Base-by-base conservation (phyloP, 176 grass and related monocot species). In the Phoenix roebelenii region DNA sequence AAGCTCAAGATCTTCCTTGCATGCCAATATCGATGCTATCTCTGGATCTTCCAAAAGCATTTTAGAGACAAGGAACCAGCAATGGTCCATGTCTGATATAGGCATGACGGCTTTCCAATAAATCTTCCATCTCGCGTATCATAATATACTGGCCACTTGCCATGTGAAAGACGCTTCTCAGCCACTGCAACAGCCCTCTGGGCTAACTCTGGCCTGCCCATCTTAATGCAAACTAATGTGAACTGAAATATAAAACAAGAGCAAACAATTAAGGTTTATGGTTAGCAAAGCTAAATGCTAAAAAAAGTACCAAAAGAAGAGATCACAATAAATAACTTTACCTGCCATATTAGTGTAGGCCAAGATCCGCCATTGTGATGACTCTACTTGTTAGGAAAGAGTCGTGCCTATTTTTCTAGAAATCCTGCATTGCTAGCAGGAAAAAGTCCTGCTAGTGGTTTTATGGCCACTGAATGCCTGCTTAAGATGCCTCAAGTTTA, bases 271-370 rank as follows among this genome's bases (percentile, higher is more conserved):
- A 44, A 44, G 32, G 16, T 28, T 4, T 16, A 54, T 67, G 59
- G 18, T 49, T 67, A 58, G 4, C 16, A 67, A 28, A 14, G 35
- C 35, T 44, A 44, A 44, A 44, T 44, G 10, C 35, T 44, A 44
- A 44, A 44, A 2, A 44, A 2, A 44, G 35, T 3, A 26, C 28
- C 66, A 48, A n/a, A 22, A 58, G 4, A 63, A 48, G 4, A 52
- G 54, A 57, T 64, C 29, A 18, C 51, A 54, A 44, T 67, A 59
- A n/a, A 51, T 61, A 16, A 50, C 52, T 65, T 25, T 78, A 98
- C 93, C 93, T 89, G 84, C 93, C 93, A 98, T 52, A 89, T 65
- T 71, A 92, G 70, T 18, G 88, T 98, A 57, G 93, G 93, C 93
- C 93, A 92, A 64, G 93, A 89, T 60, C 93, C 82, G 55, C 88